phyloP scores from a whole-genome alignment of 2,329 filamentous ascomycete genomes.

The Pseudogymnoascus sp. region DNA sequence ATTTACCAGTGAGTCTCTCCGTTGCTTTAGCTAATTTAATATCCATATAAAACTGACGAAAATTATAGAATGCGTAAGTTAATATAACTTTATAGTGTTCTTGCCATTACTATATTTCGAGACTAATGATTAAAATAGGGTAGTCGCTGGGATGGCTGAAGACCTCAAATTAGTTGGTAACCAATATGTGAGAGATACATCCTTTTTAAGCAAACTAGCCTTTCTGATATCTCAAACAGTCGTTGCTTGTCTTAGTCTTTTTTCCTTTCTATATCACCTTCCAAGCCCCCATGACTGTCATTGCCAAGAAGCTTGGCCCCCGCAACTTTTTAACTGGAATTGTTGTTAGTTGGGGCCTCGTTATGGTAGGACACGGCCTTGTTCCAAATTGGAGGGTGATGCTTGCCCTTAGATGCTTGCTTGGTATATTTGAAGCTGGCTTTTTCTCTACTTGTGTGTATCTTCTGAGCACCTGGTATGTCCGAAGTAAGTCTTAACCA shows the following conservation, averaged over 20 bases:
- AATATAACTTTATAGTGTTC: background rate
- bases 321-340: background rate
- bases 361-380: conserved; percentile 48
- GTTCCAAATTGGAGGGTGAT: conserved; percentile 33
- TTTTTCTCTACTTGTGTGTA: conserved; percentile 28
- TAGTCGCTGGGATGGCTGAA: background rate
- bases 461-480: conserved; percentile 27
- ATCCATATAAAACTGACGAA: background rate
- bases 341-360: background rate
- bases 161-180: background rate
- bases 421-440: conserved; percentile 30
- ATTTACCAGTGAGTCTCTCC: background rate
- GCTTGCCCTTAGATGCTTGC: conserved; percentile 34
- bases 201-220: background rate
- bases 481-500: conserved; percentile 13
- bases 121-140: background rate
- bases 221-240: background rate
- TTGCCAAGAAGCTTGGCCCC: background rate
- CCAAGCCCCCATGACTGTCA: background rate
- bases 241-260: background rate
- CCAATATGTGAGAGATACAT: background rate
- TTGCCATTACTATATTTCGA: background rate
- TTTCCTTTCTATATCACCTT: background rate
- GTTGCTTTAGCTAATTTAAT: background rate
- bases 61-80: background rate